phyloP scores from a whole-genome alignment of 495 filamentous ascomycete genomes.

The Annulohypoxylon nitens region DNA sequence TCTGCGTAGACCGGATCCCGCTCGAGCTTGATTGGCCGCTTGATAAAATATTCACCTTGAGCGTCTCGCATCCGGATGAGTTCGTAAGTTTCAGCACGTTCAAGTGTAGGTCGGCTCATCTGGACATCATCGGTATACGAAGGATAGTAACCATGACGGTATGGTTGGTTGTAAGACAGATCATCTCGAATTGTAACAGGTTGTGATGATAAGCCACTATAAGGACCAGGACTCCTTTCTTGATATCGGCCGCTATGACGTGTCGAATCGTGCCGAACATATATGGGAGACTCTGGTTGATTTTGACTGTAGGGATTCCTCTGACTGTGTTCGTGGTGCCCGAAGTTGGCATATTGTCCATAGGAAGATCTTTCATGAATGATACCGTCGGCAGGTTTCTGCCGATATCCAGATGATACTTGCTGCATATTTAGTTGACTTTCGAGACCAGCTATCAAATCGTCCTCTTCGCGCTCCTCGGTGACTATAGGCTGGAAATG shows the following conservation, averaged over 20 bases:
- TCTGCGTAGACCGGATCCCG: constrained; percentile 40
- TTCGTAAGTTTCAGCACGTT: constrained; percentile 56
- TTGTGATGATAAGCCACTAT: constrained; percentile 29
- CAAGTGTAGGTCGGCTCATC: constrained; percentile 38
- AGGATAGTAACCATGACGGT: constrained; percentile 53
- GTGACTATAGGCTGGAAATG: background rate
- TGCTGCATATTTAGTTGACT: constrained; percentile 44
- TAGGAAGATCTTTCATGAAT: background rate
- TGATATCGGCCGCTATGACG: constrained; percentile 14
- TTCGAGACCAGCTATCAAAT: constrained; percentile 47
- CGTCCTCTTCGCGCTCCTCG: constrained; percentile 32
- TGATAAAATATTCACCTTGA: constrained; percentile 60
- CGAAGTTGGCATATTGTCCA: background rate
- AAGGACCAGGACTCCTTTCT: constrained; percentile 28
- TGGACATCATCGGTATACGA: constrained; percentile 50
- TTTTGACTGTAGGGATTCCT: background rate
- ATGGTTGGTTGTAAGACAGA: constrained; percentile 25
- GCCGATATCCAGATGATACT: constrained; percentile 20
- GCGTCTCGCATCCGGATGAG: constrained; percentile 61
- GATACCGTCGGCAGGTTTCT: background rate
- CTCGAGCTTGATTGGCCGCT: constrained; percentile 55
- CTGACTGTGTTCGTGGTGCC: background rate
- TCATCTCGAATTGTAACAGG: constrained; percentile 37
- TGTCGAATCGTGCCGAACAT: constrained; percentile 12
- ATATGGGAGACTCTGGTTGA: constrained; percentile 4